A percentile compares a stretch with the other conserved stretches of the same genome.
Conservation (phyloP, 2,329 filamentous ascomycete genomes). For the Dothidotthia symphoricarpi region DNA sequence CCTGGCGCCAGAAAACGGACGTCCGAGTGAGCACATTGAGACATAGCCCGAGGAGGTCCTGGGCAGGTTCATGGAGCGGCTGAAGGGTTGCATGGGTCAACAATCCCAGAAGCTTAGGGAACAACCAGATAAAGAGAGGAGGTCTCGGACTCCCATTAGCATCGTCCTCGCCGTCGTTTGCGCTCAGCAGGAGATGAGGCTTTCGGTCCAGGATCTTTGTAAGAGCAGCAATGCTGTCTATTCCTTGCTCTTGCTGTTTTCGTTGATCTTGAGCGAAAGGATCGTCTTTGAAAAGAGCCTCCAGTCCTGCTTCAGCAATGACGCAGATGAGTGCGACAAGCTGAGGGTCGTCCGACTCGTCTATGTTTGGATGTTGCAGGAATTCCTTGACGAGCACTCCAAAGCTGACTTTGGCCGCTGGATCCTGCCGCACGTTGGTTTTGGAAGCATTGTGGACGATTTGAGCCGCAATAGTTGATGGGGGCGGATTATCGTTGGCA, state of each 20-base stretch:
- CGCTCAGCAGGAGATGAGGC: constrained; percentile 60
- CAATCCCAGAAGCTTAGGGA: constrained; percentile 53
- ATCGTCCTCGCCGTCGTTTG: constrained; percentile 26
- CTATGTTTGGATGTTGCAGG: constrained; percentile 48
- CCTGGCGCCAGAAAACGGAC: constrained; percentile 38
- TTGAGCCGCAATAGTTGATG: constrained; percentile 84
- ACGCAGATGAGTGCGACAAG: constrained; percentile 86
- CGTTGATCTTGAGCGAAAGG: constrained; percentile 62
- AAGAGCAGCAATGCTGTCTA: constrained; percentile 76
- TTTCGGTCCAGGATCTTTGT: constrained; percentile 72
- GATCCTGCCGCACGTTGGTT: constrained; percentile 59
- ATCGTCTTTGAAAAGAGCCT: constrained; percentile 65
- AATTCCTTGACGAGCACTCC: constrained; percentile 69
- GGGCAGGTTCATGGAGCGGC: constrained; percentile 41
- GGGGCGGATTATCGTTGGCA: constrained; percentile 42
- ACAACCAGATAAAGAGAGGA: constrained; percentile 55
- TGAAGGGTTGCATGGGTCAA: constrained; percentile 45
- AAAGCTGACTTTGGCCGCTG: constrained; percentile 70
- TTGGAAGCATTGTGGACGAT: constrained; percentile 78
- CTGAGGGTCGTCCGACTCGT: constrained; percentile 66
- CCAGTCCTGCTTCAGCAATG: constrained; percentile 74
- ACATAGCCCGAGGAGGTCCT: constrained; percentile 39
- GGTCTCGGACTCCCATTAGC: constrained; percentile 33
- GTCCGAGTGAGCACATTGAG: constrained; percentile 39
- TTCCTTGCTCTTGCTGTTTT: constrained; percentile 62